phyloP scores from a whole-genome alignment of 495 filamentous ascomycete species.

The Astrothelium macrocarpum region DNA sequence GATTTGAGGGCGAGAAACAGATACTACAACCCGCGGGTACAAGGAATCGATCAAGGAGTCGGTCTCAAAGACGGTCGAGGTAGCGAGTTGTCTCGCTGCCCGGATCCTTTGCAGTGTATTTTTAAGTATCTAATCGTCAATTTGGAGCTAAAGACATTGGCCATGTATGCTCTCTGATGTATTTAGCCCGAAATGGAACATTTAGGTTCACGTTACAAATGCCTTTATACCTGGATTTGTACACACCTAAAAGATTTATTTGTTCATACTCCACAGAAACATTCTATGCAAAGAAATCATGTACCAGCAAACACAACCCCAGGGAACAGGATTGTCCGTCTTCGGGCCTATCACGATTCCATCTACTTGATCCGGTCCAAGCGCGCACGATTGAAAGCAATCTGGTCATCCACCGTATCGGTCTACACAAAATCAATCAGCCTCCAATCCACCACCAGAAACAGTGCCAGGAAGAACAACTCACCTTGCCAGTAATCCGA shows the following conservation, averaged over 20 bases:
- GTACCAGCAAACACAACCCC: neutral
- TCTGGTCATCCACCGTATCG: constrained; percentile 62
- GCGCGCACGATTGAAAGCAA: constrained; percentile 56
- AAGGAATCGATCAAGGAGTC: constrained; percentile 3
- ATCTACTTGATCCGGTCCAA: constrained; percentile 46
- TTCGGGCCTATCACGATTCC: neutral
- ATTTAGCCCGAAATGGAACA: no score
- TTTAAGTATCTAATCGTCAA: neutral
- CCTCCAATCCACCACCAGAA: constrained; percentile 22
- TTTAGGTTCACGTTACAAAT: no score
- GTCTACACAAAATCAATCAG: constrained; percentile 30
- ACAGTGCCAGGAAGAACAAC: constrained; percentile 34
- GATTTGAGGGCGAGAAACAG: constrained; percentile 1
- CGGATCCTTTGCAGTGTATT: neutral
- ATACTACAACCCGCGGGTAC: neutral
- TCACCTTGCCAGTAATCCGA: constrained; percentile 54
- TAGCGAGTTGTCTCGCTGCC: neutral
- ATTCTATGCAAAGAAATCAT: neutral
- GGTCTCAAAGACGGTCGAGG: neutral
- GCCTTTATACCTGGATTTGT: neutral
- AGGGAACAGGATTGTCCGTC: neutral
- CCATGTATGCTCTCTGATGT: no score
- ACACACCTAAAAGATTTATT: neutral
- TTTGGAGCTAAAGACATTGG: neutral
- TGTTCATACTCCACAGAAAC: neutral